Evolutionary conservation across 2,329 filamentous ascomycete species (phyloP).

Genomic region (Grosmannia huntii): DNA sequence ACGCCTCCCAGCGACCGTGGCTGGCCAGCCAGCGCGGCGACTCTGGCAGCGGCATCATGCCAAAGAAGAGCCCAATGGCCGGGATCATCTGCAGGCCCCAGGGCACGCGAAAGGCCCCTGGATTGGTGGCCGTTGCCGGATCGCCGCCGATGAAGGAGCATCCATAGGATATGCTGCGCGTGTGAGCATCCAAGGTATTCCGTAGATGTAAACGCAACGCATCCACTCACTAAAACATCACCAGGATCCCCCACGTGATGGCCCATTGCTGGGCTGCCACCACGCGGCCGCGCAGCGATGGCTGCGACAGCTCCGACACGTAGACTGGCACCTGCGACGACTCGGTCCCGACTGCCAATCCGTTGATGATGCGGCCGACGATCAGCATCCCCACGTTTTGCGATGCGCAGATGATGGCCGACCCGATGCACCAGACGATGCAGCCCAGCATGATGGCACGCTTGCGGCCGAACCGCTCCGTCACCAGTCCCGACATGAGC

Average conservation of each 20-base stretch:
- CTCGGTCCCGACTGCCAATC: constrained; percentile 57
- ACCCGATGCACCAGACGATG: constrained; percentile 39
- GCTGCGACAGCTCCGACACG: constrained; percentile 47
- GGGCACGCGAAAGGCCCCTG: constrained; percentile 35
- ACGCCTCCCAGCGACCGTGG: constrained; percentile 32
- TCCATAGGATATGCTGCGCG: constrained; percentile 27
- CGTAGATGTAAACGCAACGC: no score
- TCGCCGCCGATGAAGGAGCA: constrained; percentile 23
- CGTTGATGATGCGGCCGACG: constrained; percentile 58
- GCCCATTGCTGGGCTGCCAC: constrained; percentile 30
- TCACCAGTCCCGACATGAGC: constrained; percentile 43
- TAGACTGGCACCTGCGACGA: constrained; percentile 62
- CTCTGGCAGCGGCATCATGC: constrained; percentile 30
- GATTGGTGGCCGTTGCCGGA: constrained; percentile 15
- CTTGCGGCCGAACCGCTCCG: constrained; percentile 38
- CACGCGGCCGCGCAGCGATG: constrained; percentile 30
- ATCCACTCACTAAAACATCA: constrained; percentile 25
- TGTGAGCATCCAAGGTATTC: no score
- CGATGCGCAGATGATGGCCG: constrained; percentile 29
- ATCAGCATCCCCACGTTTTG: constrained; percentile 45
- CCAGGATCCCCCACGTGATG: constrained; percentile 25
- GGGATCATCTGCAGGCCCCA: constrained; percentile 36
- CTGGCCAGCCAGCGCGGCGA: constrained; percentile 39
- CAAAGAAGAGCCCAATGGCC: constrained; percentile 26
- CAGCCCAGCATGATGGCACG: constrained; percentile 37